Base-by-base conservation (phyloP, 2,329 filamentous ascomycete genomes). In the Diaporthe vexans region DNA sequence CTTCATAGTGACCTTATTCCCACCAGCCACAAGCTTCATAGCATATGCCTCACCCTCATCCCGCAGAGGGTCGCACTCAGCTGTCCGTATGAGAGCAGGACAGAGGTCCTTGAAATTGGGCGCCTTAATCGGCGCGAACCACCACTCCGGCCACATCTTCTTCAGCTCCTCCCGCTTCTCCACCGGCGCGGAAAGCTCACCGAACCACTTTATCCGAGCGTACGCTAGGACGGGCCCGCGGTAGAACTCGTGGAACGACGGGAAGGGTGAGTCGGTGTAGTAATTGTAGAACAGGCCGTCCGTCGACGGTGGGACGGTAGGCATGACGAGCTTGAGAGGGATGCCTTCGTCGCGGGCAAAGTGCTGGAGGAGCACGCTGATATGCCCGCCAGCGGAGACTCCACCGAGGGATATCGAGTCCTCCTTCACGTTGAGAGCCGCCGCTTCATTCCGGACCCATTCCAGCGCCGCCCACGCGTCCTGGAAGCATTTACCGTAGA, bases 31-130 rank as follows among this genome's bases (percentile, higher is more conserved):
- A 57, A 85, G 73, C 73, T 81, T 84, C 74, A 77, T 78, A 1
- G 80, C 84, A 76, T 85, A 85, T 0, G 82, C 82, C 76, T 85
- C 83, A 0, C 83, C 84, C 74, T 85, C 84, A 73, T 85, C 84
- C 3, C 84, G 77, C 67, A 85, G 58, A 3, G 83, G 82, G 74
- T 85, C 84, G 68, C 80, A 81, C 77, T 81, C 81, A 8, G 65
- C 83, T 1, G 81, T 84, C 48, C 81, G 76, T 57, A 83, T 78
- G 29, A 81, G 82, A 3, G 81, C 81, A 43, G 83, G 81, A 68
- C 79, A 83, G 17, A 82, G 76, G 10, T 78, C 81, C 63, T 43
- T 76, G 79, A 79, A 83, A 75, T 83, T 79, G 4, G 77, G 74
- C 1, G 82, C 79, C 4, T 78, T 76, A n/a, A 84, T 74, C 10